These are phyloP conservation scores for Pinus taeda DNA, from an alignment of 75 land plant species.

Conservation along the genomic window DNA sequence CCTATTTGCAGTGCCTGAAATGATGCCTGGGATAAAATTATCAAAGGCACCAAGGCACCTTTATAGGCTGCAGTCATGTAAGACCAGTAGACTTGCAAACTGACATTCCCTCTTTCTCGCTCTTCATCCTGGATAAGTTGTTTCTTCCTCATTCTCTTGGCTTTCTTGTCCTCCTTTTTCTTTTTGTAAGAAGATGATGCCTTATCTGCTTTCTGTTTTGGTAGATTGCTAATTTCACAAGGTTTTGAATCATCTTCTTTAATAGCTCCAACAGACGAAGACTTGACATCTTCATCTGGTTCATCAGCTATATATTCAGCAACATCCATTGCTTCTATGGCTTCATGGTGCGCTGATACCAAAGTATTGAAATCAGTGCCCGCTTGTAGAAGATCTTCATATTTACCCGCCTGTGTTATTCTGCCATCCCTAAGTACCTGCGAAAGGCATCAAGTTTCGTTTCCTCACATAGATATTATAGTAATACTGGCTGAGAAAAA, in stretches of 20 bases:
- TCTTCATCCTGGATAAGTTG: constrained; percentile 99
- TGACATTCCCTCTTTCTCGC: constrained; percentile 82
- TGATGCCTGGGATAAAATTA: constrained; percentile 63
- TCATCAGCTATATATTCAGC: constrained; percentile 52
- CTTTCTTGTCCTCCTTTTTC: constrained; percentile 62
- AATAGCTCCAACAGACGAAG: constrained; percentile 13
- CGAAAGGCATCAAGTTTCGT: not conserved
- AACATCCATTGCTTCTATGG: constrained; percentile 93
- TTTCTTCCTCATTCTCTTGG: constrained; percentile 55
- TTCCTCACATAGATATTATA: not conserved
- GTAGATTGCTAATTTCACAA: constrained; percentile 34
- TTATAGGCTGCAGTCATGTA: constrained; percentile 89
- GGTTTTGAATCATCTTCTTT: constrained; percentile 29
- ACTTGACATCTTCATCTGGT: constrained; percentile 20
- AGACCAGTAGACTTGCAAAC: constrained; percentile 83
- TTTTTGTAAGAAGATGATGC: constrained; percentile 37
- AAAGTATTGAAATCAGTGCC: constrained; percentile 87
- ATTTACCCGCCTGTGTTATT: constrained; percentile 91
- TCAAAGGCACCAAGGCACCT: constrained; percentile 73
- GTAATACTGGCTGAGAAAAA: not conserved
- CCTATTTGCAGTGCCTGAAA: constrained; percentile 91
- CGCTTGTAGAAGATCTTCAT: constrained; percentile 91
- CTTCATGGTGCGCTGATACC: constrained; percentile 93
- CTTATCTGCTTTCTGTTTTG: constrained; percentile 50
- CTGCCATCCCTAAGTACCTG: constrained; percentile 88